Evolutionary conservation across 805 yeast genomes (phyloP).

Genomic region (Saitoella complicata): DNA sequence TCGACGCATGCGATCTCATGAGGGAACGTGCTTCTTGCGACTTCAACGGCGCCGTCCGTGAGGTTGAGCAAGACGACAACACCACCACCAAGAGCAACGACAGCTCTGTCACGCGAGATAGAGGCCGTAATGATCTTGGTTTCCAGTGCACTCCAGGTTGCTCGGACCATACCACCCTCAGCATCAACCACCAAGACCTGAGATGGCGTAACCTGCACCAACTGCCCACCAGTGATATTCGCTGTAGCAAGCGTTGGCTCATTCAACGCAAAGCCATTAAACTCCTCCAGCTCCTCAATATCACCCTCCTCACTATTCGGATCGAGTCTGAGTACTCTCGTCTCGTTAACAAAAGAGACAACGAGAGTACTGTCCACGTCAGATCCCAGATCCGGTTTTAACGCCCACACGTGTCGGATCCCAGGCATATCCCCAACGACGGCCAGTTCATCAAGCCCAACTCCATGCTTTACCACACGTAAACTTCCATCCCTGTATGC

Average conservation of each 20-base stretch:
- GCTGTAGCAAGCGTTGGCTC: background rate
- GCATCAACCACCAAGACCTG: background rate
- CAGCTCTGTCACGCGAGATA: no score
- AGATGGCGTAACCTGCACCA: background rate
- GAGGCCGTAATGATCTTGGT: no score
- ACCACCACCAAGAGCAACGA: no score
- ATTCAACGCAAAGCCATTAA: background rate
- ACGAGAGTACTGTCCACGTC: constrained; percentile 4
- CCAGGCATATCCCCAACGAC: constrained; percentile 6
- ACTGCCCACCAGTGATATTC: background rate
- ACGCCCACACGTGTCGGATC: constrained; percentile 10
- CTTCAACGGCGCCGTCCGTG: no score
- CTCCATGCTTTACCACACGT: constrained; percentile 10
- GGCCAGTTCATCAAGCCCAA: constrained; percentile 9
- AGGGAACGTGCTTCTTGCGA: no score
- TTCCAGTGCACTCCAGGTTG: no score
- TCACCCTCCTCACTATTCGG: constrained; percentile 3
- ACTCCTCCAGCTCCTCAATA: background rate
- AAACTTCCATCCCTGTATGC: constrained; percentile 13
- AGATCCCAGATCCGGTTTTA: background rate
- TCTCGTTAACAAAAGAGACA: constrained; percentile 8
- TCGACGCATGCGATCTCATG: no score
- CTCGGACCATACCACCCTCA: background rate
- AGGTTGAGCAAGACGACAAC: no score
- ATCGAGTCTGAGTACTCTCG: constrained; percentile 7